A percentile compares a stretch with the other conserved stretches of the same genome.
Evolutionary conservation across 2,329 filamentous ascomycete species (phyloP).

Genomic region (Botrytis elliptica): DNA sequence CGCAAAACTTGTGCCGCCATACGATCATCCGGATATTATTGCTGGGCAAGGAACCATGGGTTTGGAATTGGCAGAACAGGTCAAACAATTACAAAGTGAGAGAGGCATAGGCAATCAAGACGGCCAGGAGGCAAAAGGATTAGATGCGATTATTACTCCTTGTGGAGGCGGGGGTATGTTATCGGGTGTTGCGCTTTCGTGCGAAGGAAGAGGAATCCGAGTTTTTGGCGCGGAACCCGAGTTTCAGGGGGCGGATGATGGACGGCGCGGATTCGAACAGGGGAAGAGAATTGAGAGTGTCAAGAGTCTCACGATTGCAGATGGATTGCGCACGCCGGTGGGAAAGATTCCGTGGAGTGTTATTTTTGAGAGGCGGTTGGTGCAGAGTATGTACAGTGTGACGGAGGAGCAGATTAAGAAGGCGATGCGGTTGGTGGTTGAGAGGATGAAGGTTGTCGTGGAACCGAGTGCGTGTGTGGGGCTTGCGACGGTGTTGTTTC

Average conservation of each 20-base stretch:
- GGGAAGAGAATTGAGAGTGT: conserved; percentile 67
- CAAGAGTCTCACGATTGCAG: conserved; percentile 77
- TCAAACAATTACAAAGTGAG: conserved; percentile 50
- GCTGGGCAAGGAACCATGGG: conserved; percentile 90
- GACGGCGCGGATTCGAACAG: conserved; percentile 63
- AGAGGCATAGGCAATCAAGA: conserved; percentile 13
- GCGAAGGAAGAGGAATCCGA: conserved; percentile 65
- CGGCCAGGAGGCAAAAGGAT: conserved; percentile 26
- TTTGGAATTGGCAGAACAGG: conserved; percentile 78
- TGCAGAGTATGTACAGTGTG: conserved; percentile 69
- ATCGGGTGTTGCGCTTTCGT: conserved; percentile 75
- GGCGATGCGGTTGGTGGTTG: conserved; percentile 75
- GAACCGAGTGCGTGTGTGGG: conserved; percentile 87
- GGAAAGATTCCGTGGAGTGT: conserved; percentile 74
- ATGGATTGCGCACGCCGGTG: conserved; percentile 82
- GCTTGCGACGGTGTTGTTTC: conserved; percentile 76
- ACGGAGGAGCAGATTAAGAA: conserved; percentile 77
- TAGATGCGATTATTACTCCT: conserved; percentile 76
- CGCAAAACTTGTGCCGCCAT: conserved; percentile 80
- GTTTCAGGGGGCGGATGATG: conserved; percentile 83
- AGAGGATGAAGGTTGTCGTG: conserved; percentile 86
- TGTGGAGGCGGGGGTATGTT: conserved; percentile 89
- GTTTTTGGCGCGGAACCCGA: conserved; percentile 88
- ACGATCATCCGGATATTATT: conserved; percentile 89
- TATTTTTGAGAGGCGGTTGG: conserved; percentile 69